phyloP scores from a whole-genome alignment of 2,329 filamentous ascomycete genomes.

The Phyllosticta ampelicida region DNA sequence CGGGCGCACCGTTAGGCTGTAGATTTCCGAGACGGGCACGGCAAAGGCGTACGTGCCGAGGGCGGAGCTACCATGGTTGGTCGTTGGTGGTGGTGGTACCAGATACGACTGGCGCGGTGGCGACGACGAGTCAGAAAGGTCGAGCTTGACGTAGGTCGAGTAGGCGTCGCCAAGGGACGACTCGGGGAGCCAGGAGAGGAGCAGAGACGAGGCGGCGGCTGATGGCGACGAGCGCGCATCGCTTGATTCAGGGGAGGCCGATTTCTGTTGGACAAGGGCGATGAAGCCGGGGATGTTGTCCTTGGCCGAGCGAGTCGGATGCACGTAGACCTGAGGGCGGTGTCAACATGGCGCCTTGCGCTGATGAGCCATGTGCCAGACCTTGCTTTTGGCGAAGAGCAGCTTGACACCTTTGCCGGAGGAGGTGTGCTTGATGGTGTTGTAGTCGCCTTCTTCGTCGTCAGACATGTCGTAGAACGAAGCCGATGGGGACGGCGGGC shows the following conservation, averaged over 20 bases:
- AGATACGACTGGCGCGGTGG: constrained; percentile 80
- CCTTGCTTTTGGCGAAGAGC: constrained; percentile 94
- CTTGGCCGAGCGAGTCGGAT: constrained; percentile 83
- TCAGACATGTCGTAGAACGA: constrained; percentile 96
- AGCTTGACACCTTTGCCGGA: constrained; percentile 81
- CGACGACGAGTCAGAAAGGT: constrained; percentile 69
- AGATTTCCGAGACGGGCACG: constrained; percentile 79
- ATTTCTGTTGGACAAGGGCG: constrained; percentile 82
- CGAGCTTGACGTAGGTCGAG: constrained; percentile 90
- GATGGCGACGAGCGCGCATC: constrained; percentile 31
- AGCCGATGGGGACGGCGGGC: constrained; percentile 60
- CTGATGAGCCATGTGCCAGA: constrained; percentile 21
- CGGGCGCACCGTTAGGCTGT: constrained; percentile 78
- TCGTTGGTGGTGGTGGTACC: constrained; percentile 81
- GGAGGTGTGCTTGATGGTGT: constrained; percentile 74
- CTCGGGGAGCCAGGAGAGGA: constrained; percentile 91
- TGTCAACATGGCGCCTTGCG: constrained; percentile 14
- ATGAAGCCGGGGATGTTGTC: constrained; percentile 95
- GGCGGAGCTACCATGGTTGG: constrained; percentile 61
- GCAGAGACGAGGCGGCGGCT: constrained; percentile 54
- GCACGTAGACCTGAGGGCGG: constrained; percentile 69
- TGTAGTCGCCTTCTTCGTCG: constrained; percentile 90
- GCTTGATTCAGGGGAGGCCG: constrained; percentile 12
- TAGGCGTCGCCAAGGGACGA: constrained; percentile 71
- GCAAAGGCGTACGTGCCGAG: constrained; percentile 82